phyloP scores from a whole-genome alignment of 257 asterid genomes.

The Primulina tabacum region DNA sequence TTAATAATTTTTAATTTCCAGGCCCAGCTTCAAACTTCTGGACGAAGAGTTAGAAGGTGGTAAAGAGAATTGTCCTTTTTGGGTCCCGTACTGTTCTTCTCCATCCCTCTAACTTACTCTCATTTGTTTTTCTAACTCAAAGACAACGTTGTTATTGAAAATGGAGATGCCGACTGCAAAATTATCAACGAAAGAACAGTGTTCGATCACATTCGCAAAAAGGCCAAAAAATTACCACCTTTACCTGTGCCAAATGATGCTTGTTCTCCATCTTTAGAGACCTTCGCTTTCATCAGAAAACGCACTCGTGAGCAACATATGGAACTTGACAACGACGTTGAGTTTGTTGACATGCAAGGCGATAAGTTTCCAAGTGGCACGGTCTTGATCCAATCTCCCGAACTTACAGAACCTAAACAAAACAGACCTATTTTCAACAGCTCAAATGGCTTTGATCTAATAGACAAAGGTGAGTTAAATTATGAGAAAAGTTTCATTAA shows the following conservation, averaged over 20 bases:
- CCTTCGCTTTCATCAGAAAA: constrained; percentile 63
- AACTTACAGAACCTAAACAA: constrained; percentile 28
- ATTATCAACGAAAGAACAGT: constrained; percentile 63
- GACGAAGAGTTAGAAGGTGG: constrained; percentile 72
- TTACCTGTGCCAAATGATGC: constrained; percentile 42
- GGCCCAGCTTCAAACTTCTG: constrained; percentile 88
- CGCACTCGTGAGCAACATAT: constrained; percentile 72
- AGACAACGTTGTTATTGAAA: constrained; percentile 41
- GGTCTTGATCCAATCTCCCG: constrained; percentile 27
- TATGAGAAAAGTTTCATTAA: constrained; percentile 1
- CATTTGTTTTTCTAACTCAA: constrained; percentile 27
- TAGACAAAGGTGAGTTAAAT: constrained; percentile 43
- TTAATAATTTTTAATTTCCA: constrained; percentile 36
- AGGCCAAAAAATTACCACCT: constrained; percentile 69
- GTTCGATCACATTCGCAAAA: constrained; percentile 73
- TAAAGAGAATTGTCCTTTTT: constrained; percentile 29
- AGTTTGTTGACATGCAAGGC: constrained; percentile 36
- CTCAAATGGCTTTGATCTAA: constrained; percentile 25
- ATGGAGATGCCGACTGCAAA: constrained; percentile 73
- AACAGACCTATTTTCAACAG: constrained; percentile 26
- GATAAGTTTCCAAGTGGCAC: constrained; percentile 29
- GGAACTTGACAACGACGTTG: constrained; percentile 42
- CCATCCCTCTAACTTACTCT: constrained; percentile 24
- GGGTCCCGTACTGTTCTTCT: constrained; percentile 21
- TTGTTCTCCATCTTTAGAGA: constrained; percentile 59